phyloP scores from a whole-genome alignment of 345 rosid species.

The Gossypium raimondii region DNA sequence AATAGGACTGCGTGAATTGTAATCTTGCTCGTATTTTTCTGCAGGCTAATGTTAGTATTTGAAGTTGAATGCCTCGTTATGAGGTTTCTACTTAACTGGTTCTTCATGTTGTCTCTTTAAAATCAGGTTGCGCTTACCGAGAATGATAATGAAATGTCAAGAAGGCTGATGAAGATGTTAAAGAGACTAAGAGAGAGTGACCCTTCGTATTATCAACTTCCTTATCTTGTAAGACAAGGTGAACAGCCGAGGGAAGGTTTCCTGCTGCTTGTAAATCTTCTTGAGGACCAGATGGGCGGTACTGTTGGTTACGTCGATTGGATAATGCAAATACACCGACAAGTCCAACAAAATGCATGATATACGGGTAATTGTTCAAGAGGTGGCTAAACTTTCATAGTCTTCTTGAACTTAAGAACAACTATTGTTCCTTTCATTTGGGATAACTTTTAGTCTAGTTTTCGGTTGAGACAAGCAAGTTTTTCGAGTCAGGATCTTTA shows the following conservation, averaged over 20 bases:
- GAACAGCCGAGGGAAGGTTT: slow-evolving; percentile 97
- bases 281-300: slow-evolving; percentile 84
- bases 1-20: neutral
- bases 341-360: slow-evolving; percentile 77
- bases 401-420: neutral
- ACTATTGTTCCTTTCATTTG: neutral
- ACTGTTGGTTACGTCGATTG: slow-evolving; percentile 77
- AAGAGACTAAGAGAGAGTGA: slow-evolving; percentile 71
- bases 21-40: neutral
- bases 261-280: slow-evolving; percentile 69
- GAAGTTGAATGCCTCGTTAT: neutral
- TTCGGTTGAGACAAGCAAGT: neutral
- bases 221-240: slow-evolving; percentile 91
- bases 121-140: slow-evolving; percentile 60
- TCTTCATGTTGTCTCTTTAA: slow-evolving; percentile 3
- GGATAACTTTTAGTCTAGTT: neutral
- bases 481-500: neutral
- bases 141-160: slow-evolving; percentile 80
- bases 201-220: slow-evolving; percentile 63
- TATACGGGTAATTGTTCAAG: slow-evolving; percentile 28
- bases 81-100: neutral
- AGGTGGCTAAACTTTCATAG: neutral
- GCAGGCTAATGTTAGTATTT: neutral
- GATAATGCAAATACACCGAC: slow-evolving; percentile 84
- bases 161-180: slow-evolving; percentile 57